Conservation (phyloP, 495 filamentous ascomycete species). For the Chaetomium cochliodes region DNA sequence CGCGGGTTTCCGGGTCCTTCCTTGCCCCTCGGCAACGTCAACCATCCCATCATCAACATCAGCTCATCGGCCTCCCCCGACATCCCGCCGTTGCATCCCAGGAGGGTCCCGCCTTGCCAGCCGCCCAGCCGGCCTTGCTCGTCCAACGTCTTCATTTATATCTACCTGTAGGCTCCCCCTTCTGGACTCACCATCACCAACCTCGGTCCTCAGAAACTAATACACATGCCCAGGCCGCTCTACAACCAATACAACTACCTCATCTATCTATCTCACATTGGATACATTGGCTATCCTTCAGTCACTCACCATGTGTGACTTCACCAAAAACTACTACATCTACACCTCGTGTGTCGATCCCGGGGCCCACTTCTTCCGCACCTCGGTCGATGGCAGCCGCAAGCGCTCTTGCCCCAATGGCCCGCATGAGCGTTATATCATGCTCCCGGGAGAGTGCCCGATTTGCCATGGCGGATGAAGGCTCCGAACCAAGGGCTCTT, state of each 20-base stretch:
- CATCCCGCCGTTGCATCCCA: slow-evolving; percentile 27
- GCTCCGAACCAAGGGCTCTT: neutral
- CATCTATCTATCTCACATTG: neutral
- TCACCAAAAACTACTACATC: slow-evolving; percentile 74
- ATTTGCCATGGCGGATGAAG: slow-evolving; percentile 54
- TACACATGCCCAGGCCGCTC: neutral
- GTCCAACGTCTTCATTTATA: slow-evolving; percentile 17
- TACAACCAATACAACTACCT: neutral
- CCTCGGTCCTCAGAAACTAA: neutral
- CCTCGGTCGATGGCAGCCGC: slow-evolving; percentile 61
- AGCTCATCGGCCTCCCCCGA: slow-evolving; percentile 13
- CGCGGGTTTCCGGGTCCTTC: slow-evolving; percentile 16
- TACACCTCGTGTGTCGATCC: slow-evolving; percentile 68
- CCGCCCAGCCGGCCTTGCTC: slow-evolving; percentile 2
- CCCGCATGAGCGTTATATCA: slow-evolving; percentile 74
- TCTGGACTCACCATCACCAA: neutral
- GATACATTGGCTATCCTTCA: slow-evolving; percentile 9
- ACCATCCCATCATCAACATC: slow-evolving; percentile 18
- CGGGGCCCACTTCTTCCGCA: slow-evolving; percentile 65
- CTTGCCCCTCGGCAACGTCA: slow-evolving; percentile 13
- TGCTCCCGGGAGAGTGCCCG: slow-evolving; percentile 64
- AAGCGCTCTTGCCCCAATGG: slow-evolving; percentile 60
- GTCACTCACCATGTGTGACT: slow-evolving; percentile 65
- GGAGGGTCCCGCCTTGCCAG: slow-evolving; percentile 19
- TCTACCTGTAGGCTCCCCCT: slow-evolving; percentile 14